A percentile compares a stretch with the other conserved stretches of the same genome.
These are phyloP conservation scores for Diaporthe capsici DNA, from an alignment of 2,329 filamentous ascomycete genomes.

Conservation along the genomic window DNA sequence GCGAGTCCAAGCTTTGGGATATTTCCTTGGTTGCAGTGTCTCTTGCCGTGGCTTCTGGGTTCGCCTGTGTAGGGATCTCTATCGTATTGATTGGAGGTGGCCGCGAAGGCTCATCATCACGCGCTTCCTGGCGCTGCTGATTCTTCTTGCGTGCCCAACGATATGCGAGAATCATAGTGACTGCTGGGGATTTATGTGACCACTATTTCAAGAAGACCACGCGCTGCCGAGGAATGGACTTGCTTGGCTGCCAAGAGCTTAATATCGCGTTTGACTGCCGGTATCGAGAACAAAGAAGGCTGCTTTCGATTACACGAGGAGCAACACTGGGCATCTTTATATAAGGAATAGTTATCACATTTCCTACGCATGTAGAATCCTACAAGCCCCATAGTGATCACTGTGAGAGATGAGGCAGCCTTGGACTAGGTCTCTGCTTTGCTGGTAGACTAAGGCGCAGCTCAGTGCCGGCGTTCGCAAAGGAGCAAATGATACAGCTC, in stretches of 20 bases:
- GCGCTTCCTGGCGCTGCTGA: slow-evolving; percentile 36
- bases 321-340: neutral
- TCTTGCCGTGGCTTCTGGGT: neutral
- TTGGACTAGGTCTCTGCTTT: neutral
- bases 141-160: slow-evolving; percentile 45
- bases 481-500: slow-evolving; percentile 25
- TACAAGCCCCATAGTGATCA: neutral
- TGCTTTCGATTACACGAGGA: neutral
- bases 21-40: neutral
- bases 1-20: neutral
- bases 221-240: too few relatives aligned
- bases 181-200: neutral
- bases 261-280: neutral
- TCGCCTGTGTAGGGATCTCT: neutral
- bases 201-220: neutral
- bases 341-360: neutral
- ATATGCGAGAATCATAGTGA: slow-evolving; percentile 46
- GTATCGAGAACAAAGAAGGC: neutral
- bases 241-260: neutral
- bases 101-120: neutral
- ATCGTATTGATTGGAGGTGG: slow-evolving; percentile 9
- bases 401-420: neutral
- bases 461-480: neutral
- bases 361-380: neutral
- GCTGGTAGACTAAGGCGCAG: neutral